phyloP scores from a whole-genome alignment of 2,329 filamentous ascomycete species.

The Beauveria scarabaeidicola region DNA sequence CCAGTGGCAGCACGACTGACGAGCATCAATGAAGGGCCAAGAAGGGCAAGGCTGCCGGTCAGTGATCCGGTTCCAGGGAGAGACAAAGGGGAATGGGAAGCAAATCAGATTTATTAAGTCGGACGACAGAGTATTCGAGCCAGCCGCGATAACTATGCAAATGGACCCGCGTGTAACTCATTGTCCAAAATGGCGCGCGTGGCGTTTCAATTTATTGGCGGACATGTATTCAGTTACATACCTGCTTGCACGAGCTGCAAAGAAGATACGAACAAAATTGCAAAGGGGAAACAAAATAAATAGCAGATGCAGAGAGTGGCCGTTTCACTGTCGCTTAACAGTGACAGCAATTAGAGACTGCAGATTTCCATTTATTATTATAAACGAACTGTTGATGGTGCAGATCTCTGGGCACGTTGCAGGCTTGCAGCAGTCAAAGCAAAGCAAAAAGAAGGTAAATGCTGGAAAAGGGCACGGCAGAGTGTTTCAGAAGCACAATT shows the following conservation, averaged over 20 bases:
- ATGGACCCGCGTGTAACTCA: too few species aligned
- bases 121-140: too few species aligned
- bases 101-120: not conserved
- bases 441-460: not conserved
- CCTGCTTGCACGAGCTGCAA: too few species aligned
- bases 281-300: too few species aligned
- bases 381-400: not conserved
- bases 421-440: not conserved
- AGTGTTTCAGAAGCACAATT: not conserved
- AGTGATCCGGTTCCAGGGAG: too few species aligned
- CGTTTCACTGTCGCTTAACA: not conserved
- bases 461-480: not conserved
- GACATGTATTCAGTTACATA: too few species aligned
- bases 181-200: too few species aligned
- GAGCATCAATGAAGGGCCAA: not conserved
- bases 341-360: not conserved
- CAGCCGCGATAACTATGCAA: too few species aligned
- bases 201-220: too few species aligned
- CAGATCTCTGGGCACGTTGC: not conserved
- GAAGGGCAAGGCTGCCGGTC: too few species aligned
- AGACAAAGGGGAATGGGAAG: not conserved
- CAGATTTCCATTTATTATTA: not conserved
- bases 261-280: too few species aligned
- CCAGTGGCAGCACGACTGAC: too few species aligned
- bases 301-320: not conserved